Conservation (phyloP, 768 basidiomycete genomes). For the Amanita subjunquillea region DNA sequence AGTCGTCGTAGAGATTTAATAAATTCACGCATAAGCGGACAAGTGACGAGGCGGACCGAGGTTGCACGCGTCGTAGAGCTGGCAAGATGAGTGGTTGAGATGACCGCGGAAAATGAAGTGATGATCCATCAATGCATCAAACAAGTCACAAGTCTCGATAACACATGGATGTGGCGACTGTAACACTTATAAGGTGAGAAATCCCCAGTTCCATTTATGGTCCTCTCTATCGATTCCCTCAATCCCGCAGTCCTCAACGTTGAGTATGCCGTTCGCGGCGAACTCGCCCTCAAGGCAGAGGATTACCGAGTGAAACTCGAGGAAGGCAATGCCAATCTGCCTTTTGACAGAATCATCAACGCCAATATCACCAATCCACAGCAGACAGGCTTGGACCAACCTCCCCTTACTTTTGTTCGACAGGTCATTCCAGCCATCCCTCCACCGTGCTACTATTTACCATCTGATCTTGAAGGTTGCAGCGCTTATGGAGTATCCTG, state of each 20-base stretch:
- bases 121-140: no score
- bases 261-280: constrained; percentile 95
- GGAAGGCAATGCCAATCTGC: constrained; percentile 45
- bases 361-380: constrained; percentile 99
- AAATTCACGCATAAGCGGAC: no score
- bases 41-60: no score
- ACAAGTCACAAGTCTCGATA: no score
- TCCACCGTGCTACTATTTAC: neutral
- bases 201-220: constrained; percentile 25
- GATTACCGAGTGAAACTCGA: constrained; percentile 63
- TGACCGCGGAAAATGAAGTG: no score
- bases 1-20: no score
- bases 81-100: no score
- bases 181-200: no score
- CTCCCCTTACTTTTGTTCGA: constrained; percentile 83
- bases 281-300: constrained; percentile 92
- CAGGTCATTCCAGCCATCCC: constrained; percentile 48
- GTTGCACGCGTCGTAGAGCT: no score
- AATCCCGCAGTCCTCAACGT: constrained; percentile 83
- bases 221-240: constrained; percentile 59
- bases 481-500: constrained; percentile 87
- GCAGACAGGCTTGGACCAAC: constrained; percentile 89
- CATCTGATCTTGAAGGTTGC: constrained; percentile 49
- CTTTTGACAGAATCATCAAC: constrained; percentile 82
- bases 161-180: no score